These are phyloP conservation scores for Macrocystidia cucumis DNA, from an alignment of 1,284 basidiomycete species.

Conservation along the genomic window DNA sequence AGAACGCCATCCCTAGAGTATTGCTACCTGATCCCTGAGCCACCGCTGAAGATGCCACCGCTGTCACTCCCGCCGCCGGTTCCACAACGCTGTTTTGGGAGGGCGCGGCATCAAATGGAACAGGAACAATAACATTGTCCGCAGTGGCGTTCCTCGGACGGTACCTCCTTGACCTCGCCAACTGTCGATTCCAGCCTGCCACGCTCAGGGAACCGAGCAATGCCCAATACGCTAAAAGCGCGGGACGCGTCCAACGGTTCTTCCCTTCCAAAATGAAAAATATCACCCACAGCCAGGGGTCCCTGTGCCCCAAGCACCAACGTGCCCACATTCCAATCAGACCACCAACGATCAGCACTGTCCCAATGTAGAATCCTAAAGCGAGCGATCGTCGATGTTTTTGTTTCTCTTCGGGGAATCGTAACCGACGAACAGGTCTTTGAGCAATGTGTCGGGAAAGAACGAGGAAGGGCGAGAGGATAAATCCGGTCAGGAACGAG, in stretches of 20 bases:
- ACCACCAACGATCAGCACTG: conserved; percentile 73
- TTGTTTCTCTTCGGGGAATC: conserved; percentile 84
- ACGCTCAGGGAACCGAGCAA: conserved; percentile 77
- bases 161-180: conserved; percentile 69
- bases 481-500: conserved; percentile 85
- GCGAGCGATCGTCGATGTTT: conserved; percentile 83
- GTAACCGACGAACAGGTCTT: conserved; percentile 82
- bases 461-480: conserved; percentile 91
- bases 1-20: conserved; percentile 36
- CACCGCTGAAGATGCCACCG: conserved; percentile 5
- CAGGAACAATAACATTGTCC: conserved; percentile 24
- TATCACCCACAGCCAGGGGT: conserved; percentile 88
- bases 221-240: conserved; percentile 83
- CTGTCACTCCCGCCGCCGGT: conserved; percentile 1
- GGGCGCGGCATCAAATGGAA: conserved; percentile 10
- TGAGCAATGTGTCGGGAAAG: conserved; percentile 91
- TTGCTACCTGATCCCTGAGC: conserved; percentile 11
- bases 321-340: conserved; percentile 91
- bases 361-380: conserved; percentile 78
- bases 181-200: conserved; percentile 87
- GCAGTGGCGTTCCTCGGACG: conserved; percentile 35
- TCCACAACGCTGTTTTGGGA: conserved; percentile 9
- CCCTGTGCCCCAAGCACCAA: conserved; percentile 79
- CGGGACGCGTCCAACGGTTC: conserved; percentile 77
- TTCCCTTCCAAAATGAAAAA: conserved; percentile 72